A percentile compares a stretch with the other conserved stretches of the same genome.
Conservation (phyloP, 1,284 basidiomycete species). For the Ganoderma resinaceum region DNA sequence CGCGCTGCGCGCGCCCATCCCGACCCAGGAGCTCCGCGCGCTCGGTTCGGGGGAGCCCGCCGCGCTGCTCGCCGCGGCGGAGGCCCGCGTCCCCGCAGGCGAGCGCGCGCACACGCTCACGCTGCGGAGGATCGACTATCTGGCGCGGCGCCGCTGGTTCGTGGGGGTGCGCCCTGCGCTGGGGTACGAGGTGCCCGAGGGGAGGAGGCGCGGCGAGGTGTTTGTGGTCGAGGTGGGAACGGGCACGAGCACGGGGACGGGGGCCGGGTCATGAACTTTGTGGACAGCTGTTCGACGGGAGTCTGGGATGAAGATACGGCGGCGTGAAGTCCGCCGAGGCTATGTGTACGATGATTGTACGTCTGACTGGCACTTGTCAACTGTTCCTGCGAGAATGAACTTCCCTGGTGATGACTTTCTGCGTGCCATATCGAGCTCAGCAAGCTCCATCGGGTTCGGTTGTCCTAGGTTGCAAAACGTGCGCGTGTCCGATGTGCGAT, state of each 20-base stretch:
- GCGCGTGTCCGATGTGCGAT: no score
- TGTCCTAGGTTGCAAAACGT: no score
- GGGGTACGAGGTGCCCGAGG: conserved; percentile 6
- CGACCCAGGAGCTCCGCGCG: not conserved
- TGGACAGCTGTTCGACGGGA: not conserved
- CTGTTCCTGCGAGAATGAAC: not conserved
- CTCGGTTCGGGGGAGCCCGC: not conserved
- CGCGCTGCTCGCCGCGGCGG: not conserved
- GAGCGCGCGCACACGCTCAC: conserved; percentile 2
- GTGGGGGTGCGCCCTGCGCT: conserved; percentile 22
- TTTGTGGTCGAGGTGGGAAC: conserved; percentile 25
- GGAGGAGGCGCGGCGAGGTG: conserved; percentile 21
- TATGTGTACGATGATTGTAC: not conserved
- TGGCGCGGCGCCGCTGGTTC: conserved; percentile 24
- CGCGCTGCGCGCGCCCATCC: conserved; percentile 6
- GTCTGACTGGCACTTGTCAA: not conserved
- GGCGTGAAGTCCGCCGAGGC: not conserved
- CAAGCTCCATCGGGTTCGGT: no score
- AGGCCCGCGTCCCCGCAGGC: not conserved
- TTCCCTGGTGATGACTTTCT: not conserved
- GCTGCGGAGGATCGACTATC: conserved; percentile 30
- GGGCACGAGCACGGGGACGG: not conserved
- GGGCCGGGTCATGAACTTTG: not conserved
- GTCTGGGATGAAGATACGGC: not conserved
- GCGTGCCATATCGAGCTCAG: no score